A percentile compares a stretch with the other conserved stretches of the same genome.
Conservation (phyloP, 2,329 filamentous ascomycete species). For the Cladosporium halotolerans region DNA sequence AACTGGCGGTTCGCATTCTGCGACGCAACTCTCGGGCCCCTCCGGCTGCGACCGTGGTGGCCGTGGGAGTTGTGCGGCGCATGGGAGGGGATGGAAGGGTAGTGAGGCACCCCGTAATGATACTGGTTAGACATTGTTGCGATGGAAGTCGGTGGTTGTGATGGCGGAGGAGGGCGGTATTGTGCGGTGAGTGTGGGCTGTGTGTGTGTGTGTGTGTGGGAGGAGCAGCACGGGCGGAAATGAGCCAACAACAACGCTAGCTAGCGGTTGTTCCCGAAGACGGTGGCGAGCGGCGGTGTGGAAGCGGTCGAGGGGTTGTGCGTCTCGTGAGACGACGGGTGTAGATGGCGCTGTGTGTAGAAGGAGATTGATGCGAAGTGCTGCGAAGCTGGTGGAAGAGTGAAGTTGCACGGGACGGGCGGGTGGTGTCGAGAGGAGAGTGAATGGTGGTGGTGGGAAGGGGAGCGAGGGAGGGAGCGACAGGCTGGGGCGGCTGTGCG, state of each 20-base stretch:
- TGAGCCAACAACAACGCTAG: slow-evolving; percentile 7
- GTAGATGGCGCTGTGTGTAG: neutral
- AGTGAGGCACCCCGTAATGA: slow-evolving; percentile 40
- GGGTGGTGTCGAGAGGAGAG: neutral
- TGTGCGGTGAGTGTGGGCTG: slow-evolving; percentile 10
- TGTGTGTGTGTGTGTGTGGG: slow-evolving; percentile 1
- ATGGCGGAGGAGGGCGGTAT: slow-evolving; percentile 7
- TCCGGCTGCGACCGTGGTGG: slow-evolving; percentile 79
- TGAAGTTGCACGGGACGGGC: slow-evolving; percentile 1
- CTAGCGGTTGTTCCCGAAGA: slow-evolving; percentile 3
- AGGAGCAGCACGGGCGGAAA: slow-evolving; percentile 10
- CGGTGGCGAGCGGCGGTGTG: neutral
- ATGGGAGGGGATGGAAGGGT: slow-evolving; percentile 46
- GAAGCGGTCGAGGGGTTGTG: neutral
- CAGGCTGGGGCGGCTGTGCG: neutral
- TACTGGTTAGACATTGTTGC: slow-evolving; percentile 43
- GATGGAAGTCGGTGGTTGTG: slow-evolving; percentile 14
- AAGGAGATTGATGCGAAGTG: neutral
- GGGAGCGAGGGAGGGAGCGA: neutral
- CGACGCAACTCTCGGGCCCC: slow-evolving; percentile 72
- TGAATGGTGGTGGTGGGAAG: neutral
- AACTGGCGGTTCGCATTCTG: slow-evolving; percentile 78
- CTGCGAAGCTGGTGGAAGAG: neutral
- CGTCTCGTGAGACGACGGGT: slow-evolving; percentile 4
- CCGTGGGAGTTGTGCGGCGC: slow-evolving; percentile 57